Evolutionary conservation across 2,329 filamentous ascomycete genomes (phyloP).

Genomic region (Juglanconis oblonga): DNA sequence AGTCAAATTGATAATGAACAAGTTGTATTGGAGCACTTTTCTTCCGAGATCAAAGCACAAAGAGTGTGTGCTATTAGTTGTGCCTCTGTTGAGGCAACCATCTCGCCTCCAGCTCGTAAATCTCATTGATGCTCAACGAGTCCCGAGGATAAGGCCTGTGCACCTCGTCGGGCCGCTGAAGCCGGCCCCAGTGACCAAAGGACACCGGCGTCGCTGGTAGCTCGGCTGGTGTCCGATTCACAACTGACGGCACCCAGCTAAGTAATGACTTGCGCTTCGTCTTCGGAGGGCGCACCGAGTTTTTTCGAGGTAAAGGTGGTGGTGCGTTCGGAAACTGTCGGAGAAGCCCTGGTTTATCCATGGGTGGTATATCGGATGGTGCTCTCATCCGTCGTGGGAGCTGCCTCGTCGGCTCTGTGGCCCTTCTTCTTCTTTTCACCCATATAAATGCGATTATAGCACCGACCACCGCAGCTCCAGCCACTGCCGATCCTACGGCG

Average conservation of each 20-base stretch:
- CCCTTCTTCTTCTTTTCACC: conserved; percentile 5
- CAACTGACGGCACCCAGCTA: conserved; percentile 16
- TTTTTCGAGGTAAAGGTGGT: conserved; percentile 15
- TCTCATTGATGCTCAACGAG: background rate
- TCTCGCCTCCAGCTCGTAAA: conserved; percentile 15
- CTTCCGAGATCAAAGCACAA: background rate
- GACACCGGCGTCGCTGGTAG: conserved; percentile 16
- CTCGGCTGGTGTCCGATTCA: conserved; percentile 14
- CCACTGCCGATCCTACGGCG: conserved; percentile 15
- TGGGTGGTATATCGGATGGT: background rate
- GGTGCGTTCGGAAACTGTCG: background rate
- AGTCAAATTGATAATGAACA: conserved; percentile 7
- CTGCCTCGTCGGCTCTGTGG: background rate
- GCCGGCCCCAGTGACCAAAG: conserved; percentile 2
- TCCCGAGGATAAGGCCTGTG: conserved; percentile 7
- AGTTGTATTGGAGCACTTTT: conserved; percentile 3
- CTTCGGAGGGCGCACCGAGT: conserved; percentile 2
- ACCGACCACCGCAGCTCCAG: conserved; percentile 5
- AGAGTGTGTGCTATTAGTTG: background rate
- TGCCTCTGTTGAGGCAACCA: conserved; percentile 9
- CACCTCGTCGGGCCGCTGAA: conserved; percentile 5
- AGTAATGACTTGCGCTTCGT: conserved; percentile 14
- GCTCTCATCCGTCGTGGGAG: background rate
- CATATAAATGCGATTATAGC: conserved; percentile 10
- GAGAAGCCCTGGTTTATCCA: background rate